Percentiles rank a stretch among this genome's conserved stretches.
These are phyloP conservation scores for Dillenia suffruticosa DNA, from an alignment of 164 flowering plant genomes.

Conservation along the genomic window DNA sequence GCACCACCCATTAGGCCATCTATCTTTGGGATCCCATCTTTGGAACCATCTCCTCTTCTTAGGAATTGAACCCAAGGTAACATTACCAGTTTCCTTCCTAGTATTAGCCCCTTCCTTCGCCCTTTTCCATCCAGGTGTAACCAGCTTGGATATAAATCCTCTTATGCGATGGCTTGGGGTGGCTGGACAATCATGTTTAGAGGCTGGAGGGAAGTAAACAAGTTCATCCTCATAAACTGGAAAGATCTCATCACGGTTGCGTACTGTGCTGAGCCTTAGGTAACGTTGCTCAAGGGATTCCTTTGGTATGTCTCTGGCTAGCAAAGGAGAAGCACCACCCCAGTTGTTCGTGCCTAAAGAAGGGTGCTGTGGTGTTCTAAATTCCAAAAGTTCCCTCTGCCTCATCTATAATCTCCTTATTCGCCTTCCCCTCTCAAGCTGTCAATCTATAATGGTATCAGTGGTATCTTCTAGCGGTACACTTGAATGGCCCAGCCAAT, in stretches of 20 bases:
- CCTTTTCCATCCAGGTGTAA: conserved; percentile 10
- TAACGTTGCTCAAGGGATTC: conserved; percentile 62
- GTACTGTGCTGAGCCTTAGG: conserved; percentile 33
- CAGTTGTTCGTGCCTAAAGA: conserved; percentile 50
- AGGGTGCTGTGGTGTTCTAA: conserved; percentile 74
- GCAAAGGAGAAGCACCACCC: conserved; percentile 70
- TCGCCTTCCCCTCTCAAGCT: neutral
- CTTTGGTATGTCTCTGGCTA: conserved; percentile 55
- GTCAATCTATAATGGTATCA: too few species aligned
- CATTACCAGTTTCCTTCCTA: conserved; percentile 3
- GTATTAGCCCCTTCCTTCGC: neutral
- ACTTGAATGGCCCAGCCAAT: too few species aligned
- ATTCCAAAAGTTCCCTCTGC: conserved; percentile 36
- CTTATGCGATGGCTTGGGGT: conserved; percentile 7
- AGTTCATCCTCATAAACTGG: conserved; percentile 16
- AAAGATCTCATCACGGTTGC: conserved; percentile 40
- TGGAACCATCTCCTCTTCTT: conserved; percentile 37
- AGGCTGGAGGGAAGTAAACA: conserved; percentile 1
- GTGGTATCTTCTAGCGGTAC: too few species aligned
- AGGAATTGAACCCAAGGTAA: conserved; percentile 9
- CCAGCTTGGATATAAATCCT: conserved; percentile 20
- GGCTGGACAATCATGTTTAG: neutral
- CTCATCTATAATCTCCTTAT: conserved; percentile 14
- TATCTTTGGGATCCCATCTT: conserved; percentile 30
- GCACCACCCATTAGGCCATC: conserved; percentile 81